These are phyloP conservation scores for Nannizziopsis arthrosporioides DNA, from an alignment of 2,329 filamentous ascomycete genomes.

Conservation along the genomic window DNA sequence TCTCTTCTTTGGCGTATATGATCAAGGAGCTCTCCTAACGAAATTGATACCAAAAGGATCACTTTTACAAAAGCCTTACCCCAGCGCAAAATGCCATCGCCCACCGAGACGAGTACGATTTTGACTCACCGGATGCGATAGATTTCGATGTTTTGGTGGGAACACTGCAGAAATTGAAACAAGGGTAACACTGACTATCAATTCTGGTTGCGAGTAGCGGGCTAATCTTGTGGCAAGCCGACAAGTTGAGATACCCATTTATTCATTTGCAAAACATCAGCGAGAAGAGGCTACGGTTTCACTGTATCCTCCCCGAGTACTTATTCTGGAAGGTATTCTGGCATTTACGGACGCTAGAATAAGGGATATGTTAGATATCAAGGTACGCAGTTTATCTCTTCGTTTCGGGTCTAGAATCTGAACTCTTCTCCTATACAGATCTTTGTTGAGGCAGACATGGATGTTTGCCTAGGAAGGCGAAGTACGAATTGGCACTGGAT, in stretches of 20 bases:
- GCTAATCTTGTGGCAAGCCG: constrained; percentile 15
- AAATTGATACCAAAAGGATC: constrained; percentile 51
- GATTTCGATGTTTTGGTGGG: constrained; percentile 86
- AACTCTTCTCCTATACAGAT: constrained; percentile 44
- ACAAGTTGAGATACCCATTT: constrained; percentile 74
- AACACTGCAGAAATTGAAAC: constrained; percentile 70
- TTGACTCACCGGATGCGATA: constrained; percentile 86
- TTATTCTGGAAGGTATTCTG: constrained; percentile 92
- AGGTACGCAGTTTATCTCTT: constrained; percentile 40
- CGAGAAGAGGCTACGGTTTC: constrained; percentile 67
- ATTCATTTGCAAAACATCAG: constrained; percentile 88
- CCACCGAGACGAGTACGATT: constrained; percentile 87
- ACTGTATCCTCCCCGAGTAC: constrained; percentile 90
- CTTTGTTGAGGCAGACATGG: constrained; percentile 90
- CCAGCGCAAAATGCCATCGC: constrained; percentile 67
- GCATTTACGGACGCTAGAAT: constrained; percentile 82
- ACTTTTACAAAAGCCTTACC: constrained; percentile 86
- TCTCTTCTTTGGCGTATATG: no score
- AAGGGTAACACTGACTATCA: constrained; percentile 52
- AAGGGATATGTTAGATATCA: constrained; percentile 79
- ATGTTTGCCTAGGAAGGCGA: constrained; percentile 81
- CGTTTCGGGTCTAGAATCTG: not conserved
- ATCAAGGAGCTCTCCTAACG: constrained; percentile 3
- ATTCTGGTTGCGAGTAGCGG: not conserved
- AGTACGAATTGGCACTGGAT: constrained; percentile 42